phyloP scores from a whole-genome alignment of 495 filamentous ascomycete species.

The Neurospora sp. region DNA sequence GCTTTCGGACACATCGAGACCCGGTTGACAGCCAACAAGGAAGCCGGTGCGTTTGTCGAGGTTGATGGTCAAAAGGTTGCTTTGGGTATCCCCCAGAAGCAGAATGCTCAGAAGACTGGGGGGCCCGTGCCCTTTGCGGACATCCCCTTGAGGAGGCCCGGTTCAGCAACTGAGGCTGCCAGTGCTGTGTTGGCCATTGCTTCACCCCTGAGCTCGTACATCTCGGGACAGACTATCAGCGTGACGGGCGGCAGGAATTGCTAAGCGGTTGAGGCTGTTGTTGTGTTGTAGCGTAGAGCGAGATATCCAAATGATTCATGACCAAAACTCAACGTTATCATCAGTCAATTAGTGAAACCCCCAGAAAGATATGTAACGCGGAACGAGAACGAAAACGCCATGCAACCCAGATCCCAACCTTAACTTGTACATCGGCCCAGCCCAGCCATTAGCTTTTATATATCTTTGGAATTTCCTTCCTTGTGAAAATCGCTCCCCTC shows the following conservation, averaged over 20 bases:
- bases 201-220: conserved; percentile 71
- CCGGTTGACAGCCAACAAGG: conserved; percentile 69
- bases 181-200: conserved; percentile 69
- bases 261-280: conserved; percentile 26
- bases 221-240: conserved; percentile 73
- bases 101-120: conserved; percentile 16
- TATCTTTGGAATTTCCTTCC: not conserved
- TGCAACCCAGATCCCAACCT: not conserved
- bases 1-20: conserved; percentile 75
- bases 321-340: not conserved
- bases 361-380: not conserved
- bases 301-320: not conserved
- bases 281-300: not conserved
- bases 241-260: conserved; percentile 81
- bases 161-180: conserved; percentile 69
- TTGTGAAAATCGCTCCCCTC: not conserved
- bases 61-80: conserved; percentile 70
- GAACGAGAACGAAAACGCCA: conserved; percentile 12
- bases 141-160: conserved; percentile 68
- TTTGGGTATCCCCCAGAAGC: conserved; percentile 58
- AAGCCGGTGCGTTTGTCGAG: conserved; percentile 65
- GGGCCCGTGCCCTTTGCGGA: conserved; percentile 42
- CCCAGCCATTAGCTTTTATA: not conserved
- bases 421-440: conserved; percentile 7
- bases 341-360: not conserved